Evolutionary conservation across 2,329 filamentous ascomycete species (phyloP).

Genomic region (Nothophaeocryptopus gaeumannii): DNA sequence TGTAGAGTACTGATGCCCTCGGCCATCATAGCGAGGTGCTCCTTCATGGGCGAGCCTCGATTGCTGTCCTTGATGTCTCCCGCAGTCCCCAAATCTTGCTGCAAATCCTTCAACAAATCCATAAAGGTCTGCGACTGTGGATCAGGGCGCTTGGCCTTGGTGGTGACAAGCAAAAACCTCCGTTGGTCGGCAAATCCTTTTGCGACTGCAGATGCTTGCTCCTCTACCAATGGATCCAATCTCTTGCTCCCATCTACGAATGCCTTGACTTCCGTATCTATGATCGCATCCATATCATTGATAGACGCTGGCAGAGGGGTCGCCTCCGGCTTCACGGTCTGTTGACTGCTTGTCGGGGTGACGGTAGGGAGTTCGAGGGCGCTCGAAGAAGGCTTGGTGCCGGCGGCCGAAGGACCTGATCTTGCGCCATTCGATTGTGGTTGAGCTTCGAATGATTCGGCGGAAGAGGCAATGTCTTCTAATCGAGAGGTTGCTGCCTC

Average conservation of each 20-base stretch:
- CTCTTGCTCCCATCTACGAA: conserved; percentile 76
- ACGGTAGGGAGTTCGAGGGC: conserved; percentile 26
- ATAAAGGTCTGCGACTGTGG: conserved; percentile 66
- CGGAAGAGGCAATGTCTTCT: conserved; percentile 89
- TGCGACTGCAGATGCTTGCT: conserved; percentile 67
- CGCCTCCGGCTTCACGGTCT: conserved; percentile 32
- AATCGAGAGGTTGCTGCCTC: conserved; percentile 95
- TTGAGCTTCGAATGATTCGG: conserved; percentile 51
- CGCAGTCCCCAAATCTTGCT: conserved; percentile 75
- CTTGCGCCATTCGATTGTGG: conserved; percentile 14
- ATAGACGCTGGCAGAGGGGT: conserved; percentile 69
- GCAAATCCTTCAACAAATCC: conserved; percentile 81
- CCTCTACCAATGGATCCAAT: conserved; percentile 60
- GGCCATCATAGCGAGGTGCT: conserved; percentile 80
- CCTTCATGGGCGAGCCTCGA: conserved; percentile 69
- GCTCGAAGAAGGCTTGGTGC: conserved; percentile 34
- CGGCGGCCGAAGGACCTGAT: conserved; percentile 17
- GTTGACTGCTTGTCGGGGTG: conserved; percentile 25
- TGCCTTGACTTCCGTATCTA: conserved; percentile 69
- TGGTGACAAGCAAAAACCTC: conserved; percentile 81
- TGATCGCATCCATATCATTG: conserved; percentile 80
- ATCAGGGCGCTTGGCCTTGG: conserved; percentile 89
- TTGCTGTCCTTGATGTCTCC: conserved; percentile 79
- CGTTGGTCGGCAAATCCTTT: conserved; percentile 79
- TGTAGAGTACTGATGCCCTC: conserved; percentile 87